Conservation (phyloP, 805 yeast species). For the Cyberlindnera suaveolens region DNA sequence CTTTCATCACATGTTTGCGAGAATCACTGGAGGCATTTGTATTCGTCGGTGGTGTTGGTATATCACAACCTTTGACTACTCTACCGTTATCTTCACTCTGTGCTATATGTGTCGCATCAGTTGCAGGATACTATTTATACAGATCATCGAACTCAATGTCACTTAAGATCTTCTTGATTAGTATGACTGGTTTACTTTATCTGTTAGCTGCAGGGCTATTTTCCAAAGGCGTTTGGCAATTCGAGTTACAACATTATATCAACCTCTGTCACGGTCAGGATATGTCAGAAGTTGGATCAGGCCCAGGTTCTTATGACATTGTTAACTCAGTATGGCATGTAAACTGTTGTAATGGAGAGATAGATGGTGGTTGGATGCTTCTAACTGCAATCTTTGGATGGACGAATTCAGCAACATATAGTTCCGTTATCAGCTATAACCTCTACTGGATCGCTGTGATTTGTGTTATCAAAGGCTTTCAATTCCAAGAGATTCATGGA, state of each 20-base stretch:
- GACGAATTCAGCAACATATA: slow-evolving; percentile 92
- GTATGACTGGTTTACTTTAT: slow-evolving; percentile 75
- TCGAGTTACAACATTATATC: slow-evolving; percentile 74
- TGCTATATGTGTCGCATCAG: slow-evolving; percentile 54
- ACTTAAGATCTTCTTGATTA: slow-evolving; percentile 64
- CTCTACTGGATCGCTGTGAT: slow-evolving; percentile 58
- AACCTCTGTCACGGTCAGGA: slow-evolving; percentile 74
- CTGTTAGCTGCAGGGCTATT: slow-evolving; percentile 82
- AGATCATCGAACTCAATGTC: slow-evolving; percentile 76
- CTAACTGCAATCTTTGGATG: slow-evolving; percentile 86
- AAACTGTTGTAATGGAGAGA: slow-evolving; percentile 87
- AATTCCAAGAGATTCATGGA: slow-evolving; percentile 52
- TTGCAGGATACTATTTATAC: slow-evolving; percentile 64
- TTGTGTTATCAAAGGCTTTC: slow-evolving; percentile 37
- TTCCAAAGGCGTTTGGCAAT: slow-evolving; percentile 86
- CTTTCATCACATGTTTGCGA: slow-evolving; percentile 79
- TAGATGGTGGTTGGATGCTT: slow-evolving; percentile 91
- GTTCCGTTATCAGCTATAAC: slow-evolving; percentile 70
- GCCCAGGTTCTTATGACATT: slow-evolving; percentile 90
- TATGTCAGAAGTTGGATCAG: slow-evolving; percentile 82
- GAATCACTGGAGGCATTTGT: slow-evolving; percentile 92
- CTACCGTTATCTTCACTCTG: slow-evolving; percentile 56
- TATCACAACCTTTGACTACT: slow-evolving; percentile 59
- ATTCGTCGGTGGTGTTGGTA: slow-evolving; percentile 83
- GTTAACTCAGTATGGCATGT: slow-evolving; percentile 84